phyloP scores from a whole-genome alignment of 768 basidiomycete genomes.

The Leucogyrophana mollusca region DNA sequence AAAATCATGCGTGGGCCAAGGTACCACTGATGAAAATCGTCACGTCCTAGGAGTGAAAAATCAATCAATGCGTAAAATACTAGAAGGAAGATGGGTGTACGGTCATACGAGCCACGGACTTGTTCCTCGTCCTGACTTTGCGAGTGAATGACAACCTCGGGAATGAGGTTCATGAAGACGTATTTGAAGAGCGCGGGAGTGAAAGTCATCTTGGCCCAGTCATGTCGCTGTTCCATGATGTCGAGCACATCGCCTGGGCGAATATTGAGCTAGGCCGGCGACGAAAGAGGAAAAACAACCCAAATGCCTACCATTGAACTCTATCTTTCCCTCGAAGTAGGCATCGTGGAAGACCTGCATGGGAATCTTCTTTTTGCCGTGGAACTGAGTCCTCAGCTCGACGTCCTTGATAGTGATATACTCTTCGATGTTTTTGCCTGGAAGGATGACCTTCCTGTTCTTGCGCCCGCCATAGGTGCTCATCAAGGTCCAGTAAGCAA shows the following conservation, averaged over 20 bases:
- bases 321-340: slow-evolving; percentile 94
- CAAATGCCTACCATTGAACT: slow-evolving; percentile 78
- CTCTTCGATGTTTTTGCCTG: slow-evolving; percentile 81
- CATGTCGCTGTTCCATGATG: slow-evolving; percentile 90
- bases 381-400: slow-evolving; percentile 76
- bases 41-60: slow-evolving; percentile 55
- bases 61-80: background rate
- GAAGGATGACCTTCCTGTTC: slow-evolving; percentile 83
- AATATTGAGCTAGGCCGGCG: background rate
- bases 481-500: slow-evolving; percentile 89
- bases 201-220: slow-evolving; percentile 92
- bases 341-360: slow-evolving; percentile 98
- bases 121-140: slow-evolving; percentile 91
- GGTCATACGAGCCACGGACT: slow-evolving; percentile 94
- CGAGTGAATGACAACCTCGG: slow-evolving; percentile 95
- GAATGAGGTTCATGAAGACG: slow-evolving; percentile 81
- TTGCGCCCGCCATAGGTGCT: slow-evolving; percentile 77
- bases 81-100: slow-evolving; percentile 38
- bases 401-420: slow-evolving; percentile 91
- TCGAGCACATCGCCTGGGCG: slow-evolving; percentile 86
- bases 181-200: slow-evolving; percentile 93
- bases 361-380: slow-evolving; percentile 88
- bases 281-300: slow-evolving; percentile 3
- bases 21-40: slow-evolving; percentile 93
- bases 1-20: slow-evolving; percentile 96